Evolutionary conservation across 1,139 yeast species (phyloP).

Genomic region (Blastobotrys buckinghamii): DNA sequence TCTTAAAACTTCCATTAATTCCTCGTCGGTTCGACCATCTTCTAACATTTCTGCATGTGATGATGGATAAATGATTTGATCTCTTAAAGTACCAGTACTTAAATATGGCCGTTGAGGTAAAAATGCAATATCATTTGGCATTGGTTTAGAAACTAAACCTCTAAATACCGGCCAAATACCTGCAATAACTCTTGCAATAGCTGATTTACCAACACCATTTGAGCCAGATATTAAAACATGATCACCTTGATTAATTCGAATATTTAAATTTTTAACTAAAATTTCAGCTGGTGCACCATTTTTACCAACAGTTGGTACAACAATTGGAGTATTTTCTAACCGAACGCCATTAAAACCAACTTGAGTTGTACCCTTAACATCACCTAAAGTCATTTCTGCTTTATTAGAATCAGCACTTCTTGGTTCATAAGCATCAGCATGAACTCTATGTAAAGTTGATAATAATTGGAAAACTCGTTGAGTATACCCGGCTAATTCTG

Average conservation of each 20-base stretch:
- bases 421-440: slow-evolving; percentile 42
- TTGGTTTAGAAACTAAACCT: slow-evolving; percentile 78
- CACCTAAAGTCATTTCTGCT: slow-evolving; percentile 34
- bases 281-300: slow-evolving; percentile 35
- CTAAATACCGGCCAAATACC: slow-evolving; percentile 89
- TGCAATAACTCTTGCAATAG: slow-evolving; percentile 77
- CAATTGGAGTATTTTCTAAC: slow-evolving; percentile 76
- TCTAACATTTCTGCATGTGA: slow-evolving; percentile 73
- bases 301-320: slow-evolving; percentile 52
- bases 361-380: slow-evolving; percentile 78
- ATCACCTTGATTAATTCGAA: slow-evolving; percentile 60
- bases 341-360: slow-evolving; percentile 72
- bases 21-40: slow-evolving; percentile 63
- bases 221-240: slow-evolving; percentile 78
- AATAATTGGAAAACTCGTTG: slow-evolving; percentile 75
- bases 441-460: slow-evolving; percentile 74
- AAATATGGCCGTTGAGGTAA: slow-evolving; percentile 81
- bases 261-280: slow-evolving; percentile 55
- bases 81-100: slow-evolving; percentile 73
- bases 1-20: slow-evolving; percentile 59
- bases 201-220: slow-evolving; percentile 87
- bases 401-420: not conserved
- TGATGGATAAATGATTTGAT: slow-evolving; percentile 81
- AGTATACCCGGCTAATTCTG: slow-evolving; percentile 86
- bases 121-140: slow-evolving; percentile 63